These are phyloP conservation scores for Cinnamomum micranthum DNA, from an alignment of 164 flowering plant genomes.

Conservation along the genomic window DNA sequence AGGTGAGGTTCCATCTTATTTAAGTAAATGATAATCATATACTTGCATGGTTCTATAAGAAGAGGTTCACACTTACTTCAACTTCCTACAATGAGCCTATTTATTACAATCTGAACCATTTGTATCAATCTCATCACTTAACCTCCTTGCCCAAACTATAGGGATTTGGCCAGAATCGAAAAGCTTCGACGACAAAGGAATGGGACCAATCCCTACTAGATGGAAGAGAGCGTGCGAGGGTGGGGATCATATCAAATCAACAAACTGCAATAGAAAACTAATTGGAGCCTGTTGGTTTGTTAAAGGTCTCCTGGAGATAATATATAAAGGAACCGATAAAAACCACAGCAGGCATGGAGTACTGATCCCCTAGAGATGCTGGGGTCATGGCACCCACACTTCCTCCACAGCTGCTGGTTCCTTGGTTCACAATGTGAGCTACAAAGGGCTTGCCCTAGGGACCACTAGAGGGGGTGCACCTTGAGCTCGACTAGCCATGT, in stretches of 20 bases:
- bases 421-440: conserved; percentile 16
- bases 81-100: neutral
- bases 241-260: conserved; percentile 8
- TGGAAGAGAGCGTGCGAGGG: conserved; percentile 10
- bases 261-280: conserved; percentile 23
- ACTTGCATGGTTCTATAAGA: too few species aligned
- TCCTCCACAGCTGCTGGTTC: conserved; percentile 24
- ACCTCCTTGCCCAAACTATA: neutral
- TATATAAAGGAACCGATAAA: neutral
- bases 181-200: conserved; percentile 15
- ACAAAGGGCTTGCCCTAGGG: conserved; percentile 17
- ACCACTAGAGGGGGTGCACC: conserved; percentile 28
- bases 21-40: too few species aligned
- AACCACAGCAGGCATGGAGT: neutral
- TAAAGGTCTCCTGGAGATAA: conserved; percentile 9
- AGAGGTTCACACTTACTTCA: too few species aligned
- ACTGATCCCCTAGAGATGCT: conserved; percentile 19
- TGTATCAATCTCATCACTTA: too few species aligned
- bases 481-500: conserved; percentile 22
- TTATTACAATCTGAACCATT: neutral
- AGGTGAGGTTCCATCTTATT: too few species aligned
- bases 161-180: conserved; percentile 17
- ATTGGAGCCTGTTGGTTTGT: conserved; percentile 28
- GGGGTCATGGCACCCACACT: conserved; percentile 25
- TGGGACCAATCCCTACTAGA: conserved; percentile 8